A percentile compares a stretch with the other conserved stretches of the same genome.
phyloP scores from a whole-genome alignment of 345 rosid species.

The Durio zibethinus region DNA sequence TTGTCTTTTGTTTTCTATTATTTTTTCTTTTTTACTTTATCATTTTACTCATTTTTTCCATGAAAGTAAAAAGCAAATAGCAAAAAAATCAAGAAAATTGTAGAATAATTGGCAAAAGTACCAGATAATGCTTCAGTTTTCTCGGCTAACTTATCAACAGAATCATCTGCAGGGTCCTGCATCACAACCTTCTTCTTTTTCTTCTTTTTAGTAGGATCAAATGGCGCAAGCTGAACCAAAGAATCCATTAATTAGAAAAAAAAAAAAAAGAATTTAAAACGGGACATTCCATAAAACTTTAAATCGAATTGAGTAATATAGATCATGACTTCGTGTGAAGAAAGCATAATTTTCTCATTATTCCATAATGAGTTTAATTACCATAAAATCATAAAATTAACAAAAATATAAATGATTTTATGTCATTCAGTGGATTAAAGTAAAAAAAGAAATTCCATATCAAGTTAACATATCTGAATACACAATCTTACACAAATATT shows the following conservation, averaged over 20 bases:
- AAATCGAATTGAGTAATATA: not conserved
- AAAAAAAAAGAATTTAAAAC: not conserved
- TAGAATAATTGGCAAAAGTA: not conserved
- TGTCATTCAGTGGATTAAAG: too few species aligned
- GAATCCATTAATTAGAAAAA: not conserved
- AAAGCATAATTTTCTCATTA: not conserved
- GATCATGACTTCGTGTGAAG: not conserved
- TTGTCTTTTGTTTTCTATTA: not conserved
- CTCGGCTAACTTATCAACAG: conserved; percentile 61
- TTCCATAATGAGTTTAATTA: not conserved
- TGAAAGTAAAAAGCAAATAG: too few species aligned
- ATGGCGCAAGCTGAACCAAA: conserved; percentile 54
- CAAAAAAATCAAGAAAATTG: too few species aligned
- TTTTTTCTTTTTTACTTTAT: not conserved
- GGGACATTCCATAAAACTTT: too few species aligned
- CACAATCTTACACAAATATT: too few species aligned
- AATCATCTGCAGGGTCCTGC: conserved; percentile 58
- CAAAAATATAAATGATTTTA: too few species aligned
- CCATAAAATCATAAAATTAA: too few species aligned
- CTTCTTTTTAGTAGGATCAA: conserved; percentile 87
- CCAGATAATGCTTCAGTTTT: conserved; percentile 73
- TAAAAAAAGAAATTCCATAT: not conserved
- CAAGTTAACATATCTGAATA: too few species aligned
- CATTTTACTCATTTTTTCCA: not conserved
- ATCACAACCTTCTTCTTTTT: conserved; percentile 87